Base-by-base conservation (phyloP, 2,329 filamentous ascomycete genomes). In the Diaporthe nobilis region DNA sequence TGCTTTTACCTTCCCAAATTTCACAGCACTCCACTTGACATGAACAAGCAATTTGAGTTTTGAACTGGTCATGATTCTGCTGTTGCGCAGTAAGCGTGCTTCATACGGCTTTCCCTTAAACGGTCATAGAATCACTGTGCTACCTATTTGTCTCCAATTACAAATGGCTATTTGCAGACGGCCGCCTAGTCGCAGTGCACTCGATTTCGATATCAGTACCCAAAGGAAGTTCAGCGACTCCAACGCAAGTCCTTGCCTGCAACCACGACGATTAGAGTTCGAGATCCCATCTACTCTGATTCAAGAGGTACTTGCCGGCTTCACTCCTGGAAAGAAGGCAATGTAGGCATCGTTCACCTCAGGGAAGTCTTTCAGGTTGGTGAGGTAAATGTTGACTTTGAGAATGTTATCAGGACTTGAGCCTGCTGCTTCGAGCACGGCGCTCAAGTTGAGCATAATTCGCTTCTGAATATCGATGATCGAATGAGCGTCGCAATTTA, bases 161-260 rank as follows among this genome's bases (percentile, higher is more conserved):
- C 13, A 63, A 63, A 4, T 28, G 37, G 13, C 37, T 17, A 10
- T 25, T 28, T 20, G 15, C 34, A 15, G 37, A 28, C 10, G 37
- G 8, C 3, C 9, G n/a, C 37, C 44, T 63, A 17, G 22, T 44
- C 13, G 58, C 37, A 22, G 37, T 61, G 31, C 58, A 61, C 58
- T 61, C 34, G n/a, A 61, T 61, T 17, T 61, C 58, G 17, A 61
- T 25, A 28, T 61, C 58, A 42, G 37, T 25, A 42, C 58, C 37
- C 1, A 61, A 25, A 42, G 58, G 34, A 20, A 42, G 37, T 17
- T 25, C 34, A 13, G 58, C 58, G 37, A 42, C 22, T 17, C 37
- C 37, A 42, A 61, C n/a, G 13, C 34, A 61, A 28, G 58, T 61
- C n/a, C 58, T 28, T 22, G 58, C 58, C 58, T 61, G n/a, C 28